These are phyloP conservation scores for Odonthalia washingtoniensis DNA, from an alignment of 31 red algal species.

Conservation along the genomic window DNA sequence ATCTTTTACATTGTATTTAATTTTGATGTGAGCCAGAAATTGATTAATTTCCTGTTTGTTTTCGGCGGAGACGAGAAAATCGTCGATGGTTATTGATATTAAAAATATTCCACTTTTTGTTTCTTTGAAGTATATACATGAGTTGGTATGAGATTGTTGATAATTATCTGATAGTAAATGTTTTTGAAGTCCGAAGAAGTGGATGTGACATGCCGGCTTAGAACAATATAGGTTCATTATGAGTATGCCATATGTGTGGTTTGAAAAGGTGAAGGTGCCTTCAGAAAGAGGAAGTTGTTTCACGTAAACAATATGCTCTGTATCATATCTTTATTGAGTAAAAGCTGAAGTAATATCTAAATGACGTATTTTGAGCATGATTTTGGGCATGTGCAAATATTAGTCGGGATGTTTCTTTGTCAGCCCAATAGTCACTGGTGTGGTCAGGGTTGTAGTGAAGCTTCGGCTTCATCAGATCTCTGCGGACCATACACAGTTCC, in stretches of 20 bases:
- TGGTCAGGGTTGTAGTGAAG: too few species aligned
- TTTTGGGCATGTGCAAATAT: not conserved
- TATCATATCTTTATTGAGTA: slow-evolving; percentile 12
- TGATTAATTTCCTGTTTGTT: not conserved
- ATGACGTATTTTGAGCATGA: slow-evolving; percentile 4
- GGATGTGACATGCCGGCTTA: not conserved
- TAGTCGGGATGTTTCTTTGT: slow-evolving; percentile 11
- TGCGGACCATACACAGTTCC: too few species aligned
- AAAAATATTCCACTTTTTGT: not conserved
- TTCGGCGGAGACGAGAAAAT: not conserved
- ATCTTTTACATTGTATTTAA: not conserved
- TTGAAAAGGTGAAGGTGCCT: not conserved
- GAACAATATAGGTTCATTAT: slow-evolving; percentile 5
- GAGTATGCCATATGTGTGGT: not conserved
- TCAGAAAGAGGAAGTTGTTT: slow-evolving; percentile 23
- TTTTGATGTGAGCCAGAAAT: not conserved
- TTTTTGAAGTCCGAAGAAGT: not conserved
- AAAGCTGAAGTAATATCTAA: slow-evolving; percentile 35
- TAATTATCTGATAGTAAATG: not conserved
- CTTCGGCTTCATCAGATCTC: too few species aligned
- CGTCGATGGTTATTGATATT: slow-evolving; percentile 18
- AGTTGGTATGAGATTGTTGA: not conserved
- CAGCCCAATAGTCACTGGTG: slow-evolving; percentile 6
- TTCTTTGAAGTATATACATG: slow-evolving; percentile 2
- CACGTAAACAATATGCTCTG: slow-evolving; percentile 5